Evolutionary conservation across 169 alveolate species (phyloP).

Genomic region (Blepharisma undulans): DNA sequence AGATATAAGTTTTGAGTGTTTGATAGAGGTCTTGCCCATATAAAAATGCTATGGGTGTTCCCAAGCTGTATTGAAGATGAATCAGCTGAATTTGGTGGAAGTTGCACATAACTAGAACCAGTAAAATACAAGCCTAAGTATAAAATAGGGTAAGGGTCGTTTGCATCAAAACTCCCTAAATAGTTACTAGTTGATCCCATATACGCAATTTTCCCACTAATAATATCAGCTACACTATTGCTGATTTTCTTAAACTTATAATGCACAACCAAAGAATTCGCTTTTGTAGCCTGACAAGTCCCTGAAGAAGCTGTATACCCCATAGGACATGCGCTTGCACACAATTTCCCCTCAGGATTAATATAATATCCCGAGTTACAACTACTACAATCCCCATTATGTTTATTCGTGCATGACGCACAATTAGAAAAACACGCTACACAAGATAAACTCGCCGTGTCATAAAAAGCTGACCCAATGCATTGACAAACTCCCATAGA

Average conservation of each 20-base stretch:
- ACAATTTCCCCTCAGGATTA: not conserved
- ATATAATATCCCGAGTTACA: not conserved
- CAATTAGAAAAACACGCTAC: not conserved
- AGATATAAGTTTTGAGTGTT: not conserved
- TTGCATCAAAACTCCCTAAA: not conserved
- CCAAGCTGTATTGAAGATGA: not conserved
- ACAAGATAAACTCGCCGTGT: not conserved
- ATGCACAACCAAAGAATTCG: not conserved
- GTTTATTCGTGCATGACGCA: not conserved
- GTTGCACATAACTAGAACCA: not conserved
- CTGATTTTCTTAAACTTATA: not conserved
- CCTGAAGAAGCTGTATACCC: not conserved
- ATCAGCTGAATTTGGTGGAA: not conserved
- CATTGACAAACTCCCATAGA: constrained; percentile 6
- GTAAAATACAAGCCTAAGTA: not conserved
- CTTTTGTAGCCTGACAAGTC: not conserved
- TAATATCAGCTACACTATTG: not conserved
- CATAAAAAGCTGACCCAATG: not conserved
- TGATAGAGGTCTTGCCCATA: constrained; percentile 1
- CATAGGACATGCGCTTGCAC: not conserved
- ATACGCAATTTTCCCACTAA: not conserved
- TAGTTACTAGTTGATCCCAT: not conserved
- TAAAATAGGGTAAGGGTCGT: constrained; percentile 13
- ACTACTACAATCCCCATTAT: not conserved
- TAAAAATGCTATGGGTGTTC: not conserved